Evolutionary conservation across 495 filamentous ascomycete species (phyloP), one percentile per base, ranked within the genome.

Genomic region (Barbatosphaeria neglecta): DNA sequence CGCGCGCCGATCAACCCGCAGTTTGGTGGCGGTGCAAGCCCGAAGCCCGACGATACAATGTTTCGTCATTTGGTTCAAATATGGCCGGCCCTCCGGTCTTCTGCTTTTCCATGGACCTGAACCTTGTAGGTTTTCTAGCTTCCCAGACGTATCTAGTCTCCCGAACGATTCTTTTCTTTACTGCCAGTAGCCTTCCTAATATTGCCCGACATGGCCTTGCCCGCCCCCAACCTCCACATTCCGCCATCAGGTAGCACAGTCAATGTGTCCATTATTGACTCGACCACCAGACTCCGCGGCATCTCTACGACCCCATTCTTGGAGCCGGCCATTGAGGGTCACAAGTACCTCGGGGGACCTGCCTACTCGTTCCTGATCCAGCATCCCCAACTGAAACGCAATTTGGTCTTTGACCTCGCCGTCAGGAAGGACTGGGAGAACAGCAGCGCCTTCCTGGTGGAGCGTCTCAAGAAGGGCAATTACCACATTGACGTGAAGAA

Each of bases 331-430:
- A 69, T 77, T 33, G 24, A 56, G 16, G 69, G 73, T 4, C 56
- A 69, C 45, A 50, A 64, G 1, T 53, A 61, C 22, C 47, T 80
- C 10, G 53, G 45, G 20, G 61, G 24, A 3, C 76, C 76, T 0
- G 53, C 61, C 33, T 80, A 66, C 60, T 67, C 68, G 4, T 82
- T 81, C 55, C 60, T 82, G 0, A 67, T 83, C 47, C 61, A 73
- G 43, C 70, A 80, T 48, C 62, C 66, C 0, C 28, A 37, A 5
- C 62, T 66, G 0, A 62, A 63, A 20, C 59, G 64, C 13, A 65
- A 69, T 6, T 23, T 80, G 5, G 51, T 84, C 9, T 82, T 79
- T 50, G 80, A 83, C 53, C 68, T 82, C 2, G 80, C 77, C 20
- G 56, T 76, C 5, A 66, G 69, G 18, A 75, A 77, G 48, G 74